These are phyloP conservation scores for Colletotrichum tabaci DNA, from an alignment of 2,329 filamentous ascomycete species.

Conservation along the genomic window DNA sequence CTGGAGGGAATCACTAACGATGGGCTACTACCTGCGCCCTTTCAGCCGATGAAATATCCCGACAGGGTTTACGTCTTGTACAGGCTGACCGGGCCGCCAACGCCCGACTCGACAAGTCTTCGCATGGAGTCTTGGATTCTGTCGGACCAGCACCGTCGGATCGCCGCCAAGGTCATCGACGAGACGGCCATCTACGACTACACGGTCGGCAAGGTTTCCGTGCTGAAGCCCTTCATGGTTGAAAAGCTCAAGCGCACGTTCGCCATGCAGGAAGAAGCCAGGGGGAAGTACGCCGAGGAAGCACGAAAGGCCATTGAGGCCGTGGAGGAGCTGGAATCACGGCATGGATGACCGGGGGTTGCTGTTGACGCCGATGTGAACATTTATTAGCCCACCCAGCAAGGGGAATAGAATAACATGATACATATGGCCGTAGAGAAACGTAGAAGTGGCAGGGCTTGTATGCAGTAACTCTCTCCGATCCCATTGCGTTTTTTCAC, in stretches of 20 bases:
- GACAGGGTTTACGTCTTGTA: neutral
- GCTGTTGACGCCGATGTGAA: too few relatives aligned
- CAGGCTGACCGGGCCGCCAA: neutral
- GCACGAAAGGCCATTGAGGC: neutral
- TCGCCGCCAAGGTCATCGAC: neutral
- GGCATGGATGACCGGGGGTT: neutral
- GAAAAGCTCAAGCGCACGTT: neutral
- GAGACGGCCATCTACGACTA: neutral
- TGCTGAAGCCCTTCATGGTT: neutral
- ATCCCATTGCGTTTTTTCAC: too few relatives aligned
- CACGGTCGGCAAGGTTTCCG: neutral
- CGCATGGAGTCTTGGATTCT: neutral
- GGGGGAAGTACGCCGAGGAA: neutral
- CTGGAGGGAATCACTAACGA: too few relatives aligned
- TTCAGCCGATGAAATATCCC: conserved; percentile 1
- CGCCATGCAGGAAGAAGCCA: neutral
- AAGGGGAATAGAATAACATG: too few relatives aligned
- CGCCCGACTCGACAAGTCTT: neutral
- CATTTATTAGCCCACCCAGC: too few relatives aligned
- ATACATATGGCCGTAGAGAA: too few relatives aligned
- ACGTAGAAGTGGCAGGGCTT: too few relatives aligned
- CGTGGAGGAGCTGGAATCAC: neutral
- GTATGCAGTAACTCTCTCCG: too few relatives aligned
- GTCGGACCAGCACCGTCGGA: neutral
- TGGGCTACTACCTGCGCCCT: too few relatives aligned